Conservation (phyloP, 768 basidiomycete genomes). For the Coprinellus aureogranulatus region DNA sequence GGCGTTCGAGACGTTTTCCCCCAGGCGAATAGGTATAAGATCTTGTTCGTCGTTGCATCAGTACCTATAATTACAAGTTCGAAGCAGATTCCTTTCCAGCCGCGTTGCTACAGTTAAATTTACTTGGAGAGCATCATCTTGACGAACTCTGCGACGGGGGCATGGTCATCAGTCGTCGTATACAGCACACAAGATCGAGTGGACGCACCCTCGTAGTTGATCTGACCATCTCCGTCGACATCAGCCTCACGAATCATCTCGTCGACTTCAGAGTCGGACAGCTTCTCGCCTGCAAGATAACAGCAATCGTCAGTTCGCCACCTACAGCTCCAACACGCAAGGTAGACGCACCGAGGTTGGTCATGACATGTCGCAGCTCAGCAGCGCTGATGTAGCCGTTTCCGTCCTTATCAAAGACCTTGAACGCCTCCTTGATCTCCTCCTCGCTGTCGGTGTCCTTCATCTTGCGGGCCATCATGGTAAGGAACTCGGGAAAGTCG, state of each 20-base stretch:
- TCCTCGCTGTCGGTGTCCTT: constrained; percentile 40
- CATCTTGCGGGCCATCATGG: constrained; percentile 63
- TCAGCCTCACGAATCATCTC: constrained; percentile 98
- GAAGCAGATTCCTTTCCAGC: not conserved
- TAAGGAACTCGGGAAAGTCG: constrained; percentile 79
- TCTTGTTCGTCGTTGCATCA: not conserved
- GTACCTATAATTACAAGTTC: constrained; percentile 1
- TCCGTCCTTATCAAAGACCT: constrained; percentile 91
- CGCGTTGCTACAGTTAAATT: constrained; percentile 5
- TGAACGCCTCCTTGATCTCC: constrained; percentile 49
- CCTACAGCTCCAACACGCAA: not conserved
- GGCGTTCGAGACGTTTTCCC: too few species aligned
- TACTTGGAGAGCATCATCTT: constrained; percentile 78
- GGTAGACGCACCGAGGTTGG: constrained; percentile 68
- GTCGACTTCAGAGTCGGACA: constrained; percentile 82
- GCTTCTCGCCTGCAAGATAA: constrained; percentile 87
- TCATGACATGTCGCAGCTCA: constrained; percentile 93
- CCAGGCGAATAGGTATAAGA: too few species aligned
- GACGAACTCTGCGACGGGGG: constrained; percentile 13
- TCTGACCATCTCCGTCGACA: constrained; percentile 91
- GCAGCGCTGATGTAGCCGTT: constrained; percentile 88
- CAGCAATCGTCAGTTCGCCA: too few species aligned
- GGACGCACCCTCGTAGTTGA: constrained; percentile 74
- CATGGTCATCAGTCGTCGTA: constrained; percentile 3
- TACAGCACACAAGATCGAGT: not conserved